Base-by-base conservation (phyloP, 2,329 filamentous ascomycete species). In the Gaeumannomyces sp. region DNA sequence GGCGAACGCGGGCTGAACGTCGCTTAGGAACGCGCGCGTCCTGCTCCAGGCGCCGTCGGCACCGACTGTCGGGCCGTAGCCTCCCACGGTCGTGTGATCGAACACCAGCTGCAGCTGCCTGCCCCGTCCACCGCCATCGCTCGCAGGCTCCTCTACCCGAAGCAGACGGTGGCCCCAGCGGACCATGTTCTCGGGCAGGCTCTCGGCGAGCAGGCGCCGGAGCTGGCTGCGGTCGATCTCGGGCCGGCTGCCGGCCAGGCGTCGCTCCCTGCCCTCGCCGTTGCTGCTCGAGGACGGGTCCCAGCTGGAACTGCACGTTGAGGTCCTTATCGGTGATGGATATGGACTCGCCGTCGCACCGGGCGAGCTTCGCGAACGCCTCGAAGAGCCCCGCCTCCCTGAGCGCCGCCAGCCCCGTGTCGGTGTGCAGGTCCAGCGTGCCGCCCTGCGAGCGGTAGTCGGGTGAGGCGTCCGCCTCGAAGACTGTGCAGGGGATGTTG, bases 171-270 rank as follows among this genome's bases (percentile, higher is more conserved):
- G 73, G 2, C 76, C 78, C 82, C 80, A 85, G 64, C 74, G 72
- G 58, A 85, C 77, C 64, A 72, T 79, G 5, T 72, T 77, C 10
- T 75, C 70, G 0, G 83, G 76, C 13, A 84, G 74, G 2, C 80
- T 80, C 29, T 79, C 73, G 25, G 78, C 71, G 11, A 85, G 73
- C 4, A 85, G 73, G 59, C 76, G 69, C 8, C 79, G 75, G 22
- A 85, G 74, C 28, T 74, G 72, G 7, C 73, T 68, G 25, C 83
- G 79, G 71, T 86, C 83, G 66, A 86, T 85, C 70, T 85, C 84
- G 0, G 82, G 82, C 8, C 79, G 76, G 65, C 78, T 76, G 59
- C 67, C 68, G 13, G 64, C 62, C 0, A 68, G 19, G 10, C 62
- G 58, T 1, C 59, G 57, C 8, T 65, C 64, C 31, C 60, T 57